Evolutionary conservation across 768 basidiomycete genomes (phyloP).

Genomic region (Boletus reticulatus): DNA sequence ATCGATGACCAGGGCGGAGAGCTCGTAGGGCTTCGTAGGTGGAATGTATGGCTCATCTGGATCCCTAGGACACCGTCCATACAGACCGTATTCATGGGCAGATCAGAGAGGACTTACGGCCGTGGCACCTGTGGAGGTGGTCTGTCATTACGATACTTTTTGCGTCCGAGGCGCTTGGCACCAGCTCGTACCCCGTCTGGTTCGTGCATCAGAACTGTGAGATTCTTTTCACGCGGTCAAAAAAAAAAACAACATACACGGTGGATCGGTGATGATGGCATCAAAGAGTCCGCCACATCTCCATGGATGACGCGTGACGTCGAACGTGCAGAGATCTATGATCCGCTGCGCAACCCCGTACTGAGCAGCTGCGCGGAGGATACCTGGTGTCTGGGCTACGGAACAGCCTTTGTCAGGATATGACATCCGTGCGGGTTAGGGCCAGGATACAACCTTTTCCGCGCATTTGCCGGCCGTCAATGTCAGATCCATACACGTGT

Average conservation of each 20-base stretch:
- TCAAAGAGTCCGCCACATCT: constrained; percentile 89
- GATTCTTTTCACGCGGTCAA: neutral
- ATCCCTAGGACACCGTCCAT: constrained; percentile 5
- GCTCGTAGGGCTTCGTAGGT: constrained; percentile 89
- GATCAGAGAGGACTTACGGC: constrained; percentile 37
- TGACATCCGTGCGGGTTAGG: neutral
- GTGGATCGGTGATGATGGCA: constrained; percentile 92
- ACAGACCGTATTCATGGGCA: neutral
- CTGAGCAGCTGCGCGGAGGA: constrained; percentile 77
- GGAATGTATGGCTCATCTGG: constrained; percentile 77
- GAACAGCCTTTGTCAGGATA: neutral
- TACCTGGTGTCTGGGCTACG: constrained; percentile 54
- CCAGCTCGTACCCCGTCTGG: constrained; percentile 90
- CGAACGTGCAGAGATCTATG: constrained; percentile 86
- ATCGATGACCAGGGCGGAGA: constrained; percentile 78
- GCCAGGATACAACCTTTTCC: constrained; percentile 66
- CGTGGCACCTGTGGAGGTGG: constrained; percentile 35
- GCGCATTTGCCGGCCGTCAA: constrained; percentile 95
- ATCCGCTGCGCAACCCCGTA: constrained; percentile 76
- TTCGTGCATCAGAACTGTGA: neutral
- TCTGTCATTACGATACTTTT: constrained; percentile 38
- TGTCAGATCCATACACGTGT: constrained; percentile 86
- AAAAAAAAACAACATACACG: constrained; percentile 56
- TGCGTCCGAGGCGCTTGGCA: constrained; percentile 77
- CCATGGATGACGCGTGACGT: constrained; percentile 89